phyloP scores from a whole-genome alignment of 768 basidiomycete species.

The Mycena epipterygia region DNA sequence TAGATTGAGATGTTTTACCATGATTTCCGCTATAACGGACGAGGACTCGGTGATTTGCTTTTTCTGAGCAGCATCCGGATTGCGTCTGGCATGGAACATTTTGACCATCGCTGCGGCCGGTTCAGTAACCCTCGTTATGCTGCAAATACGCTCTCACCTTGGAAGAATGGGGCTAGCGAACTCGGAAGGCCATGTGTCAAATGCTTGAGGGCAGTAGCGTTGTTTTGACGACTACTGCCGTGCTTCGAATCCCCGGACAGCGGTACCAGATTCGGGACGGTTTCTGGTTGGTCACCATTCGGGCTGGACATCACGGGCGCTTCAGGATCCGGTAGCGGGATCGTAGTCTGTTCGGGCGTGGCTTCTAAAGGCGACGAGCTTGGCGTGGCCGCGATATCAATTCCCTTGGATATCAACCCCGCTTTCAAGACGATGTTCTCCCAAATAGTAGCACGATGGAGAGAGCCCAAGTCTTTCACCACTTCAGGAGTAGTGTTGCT shows the following conservation, averaged over 20 bases:
- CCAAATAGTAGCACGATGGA: slow-evolving; percentile 89
- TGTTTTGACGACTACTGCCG: slow-evolving; percentile 67
- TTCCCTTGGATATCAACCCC: slow-evolving; percentile 66
- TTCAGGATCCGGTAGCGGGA: slow-evolving; percentile 57
- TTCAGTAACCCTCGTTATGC: not conserved
- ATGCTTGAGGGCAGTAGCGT: slow-evolving; percentile 84
- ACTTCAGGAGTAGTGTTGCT: slow-evolving; percentile 72
- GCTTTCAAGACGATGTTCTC: slow-evolving; percentile 86
- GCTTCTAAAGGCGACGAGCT: slow-evolving; percentile 61
- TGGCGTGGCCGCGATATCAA: slow-evolving; percentile 61
- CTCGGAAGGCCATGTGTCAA: slow-evolving; percentile 83
- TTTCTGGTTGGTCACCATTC: slow-evolving; percentile 47
- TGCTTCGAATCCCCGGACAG: slow-evolving; percentile 47
- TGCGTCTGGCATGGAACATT: slow-evolving; percentile 86
- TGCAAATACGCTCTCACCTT: slow-evolving; percentile 64
- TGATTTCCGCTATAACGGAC: slow-evolving; percentile 75
- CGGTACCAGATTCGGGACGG: slow-evolving; percentile 27
- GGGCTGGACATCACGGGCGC: slow-evolving; percentile 47
- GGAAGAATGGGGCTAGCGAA: slow-evolving; percentile 86
- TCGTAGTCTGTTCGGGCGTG: slow-evolving; percentile 59
- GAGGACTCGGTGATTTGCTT: slow-evolving; percentile 84
- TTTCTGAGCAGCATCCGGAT: slow-evolving; percentile 79
- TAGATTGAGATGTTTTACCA: slow-evolving; percentile 77
- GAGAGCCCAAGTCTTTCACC: slow-evolving; percentile 77
- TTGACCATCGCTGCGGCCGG: slow-evolving; percentile 80